phyloP scores from a whole-genome alignment of 2,329 filamentous ascomycete species.

The Endothia cerciana region DNA sequence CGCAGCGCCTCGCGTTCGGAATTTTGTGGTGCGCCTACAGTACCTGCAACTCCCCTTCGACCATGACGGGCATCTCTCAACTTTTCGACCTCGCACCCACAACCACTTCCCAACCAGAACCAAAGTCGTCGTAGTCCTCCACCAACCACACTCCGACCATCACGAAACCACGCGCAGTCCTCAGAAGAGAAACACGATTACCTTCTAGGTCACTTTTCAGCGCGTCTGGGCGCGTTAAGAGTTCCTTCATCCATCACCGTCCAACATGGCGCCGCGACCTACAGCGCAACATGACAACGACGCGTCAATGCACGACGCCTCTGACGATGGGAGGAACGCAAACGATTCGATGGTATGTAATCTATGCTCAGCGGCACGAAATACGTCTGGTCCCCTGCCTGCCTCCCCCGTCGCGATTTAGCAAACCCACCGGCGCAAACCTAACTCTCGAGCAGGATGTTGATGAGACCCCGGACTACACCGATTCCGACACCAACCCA shows the following conservation, averaged over 20 bases:
- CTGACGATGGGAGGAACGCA: slow-evolving; percentile 45
- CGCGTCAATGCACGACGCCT: slow-evolving; percentile 66
- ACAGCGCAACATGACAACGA: slow-evolving; percentile 61
- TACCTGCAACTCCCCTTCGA: slow-evolving; percentile 22
- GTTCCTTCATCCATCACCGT: slow-evolving; percentile 33
- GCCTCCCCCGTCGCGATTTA: not conserved
- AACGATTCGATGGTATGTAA: slow-evolving; percentile 56
- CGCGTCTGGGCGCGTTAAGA: slow-evolving; percentile 46
- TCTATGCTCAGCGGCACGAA: not conserved
- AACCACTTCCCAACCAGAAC: slow-evolving; percentile 7
- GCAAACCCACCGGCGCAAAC: not conserved
- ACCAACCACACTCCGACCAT: slow-evolving; percentile 6
- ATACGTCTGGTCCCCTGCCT: not conserved
- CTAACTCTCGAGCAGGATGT: slow-evolving; percentile 51
- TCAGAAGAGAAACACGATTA: slow-evolving; percentile 12
- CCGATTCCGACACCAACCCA: slow-evolving; percentile 68
- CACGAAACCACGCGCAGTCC: slow-evolving; percentile 2
- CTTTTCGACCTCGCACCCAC: slow-evolving; percentile 25
- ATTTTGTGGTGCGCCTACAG: slow-evolving; percentile 12
- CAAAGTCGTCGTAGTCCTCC: slow-evolving; percentile 15
- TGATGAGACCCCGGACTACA: slow-evolving; percentile 69
- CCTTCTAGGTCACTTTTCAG: slow-evolving; percentile 30
- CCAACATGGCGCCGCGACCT: slow-evolving; percentile 60
- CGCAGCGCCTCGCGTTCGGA: slow-evolving; percentile 14
- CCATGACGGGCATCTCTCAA: slow-evolving; percentile 22